These are phyloP conservation scores for Plasmodium vivax DNA, from an alignment of 169 alveolate genomes.

Conservation along the genomic window DNA sequence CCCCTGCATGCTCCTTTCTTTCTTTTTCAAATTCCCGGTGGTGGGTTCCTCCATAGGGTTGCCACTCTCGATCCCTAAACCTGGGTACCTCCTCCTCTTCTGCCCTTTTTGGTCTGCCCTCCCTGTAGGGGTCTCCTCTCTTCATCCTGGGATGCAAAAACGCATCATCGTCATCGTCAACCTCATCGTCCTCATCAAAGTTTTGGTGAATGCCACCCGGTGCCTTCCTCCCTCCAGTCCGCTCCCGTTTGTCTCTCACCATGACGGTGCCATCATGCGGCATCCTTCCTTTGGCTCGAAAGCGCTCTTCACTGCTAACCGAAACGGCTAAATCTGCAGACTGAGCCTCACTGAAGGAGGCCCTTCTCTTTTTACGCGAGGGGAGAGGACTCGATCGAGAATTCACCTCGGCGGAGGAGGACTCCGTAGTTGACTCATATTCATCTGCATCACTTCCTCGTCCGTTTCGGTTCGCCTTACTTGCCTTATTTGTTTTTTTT, in stretches of 20 bases:
- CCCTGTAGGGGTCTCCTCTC: background rate
- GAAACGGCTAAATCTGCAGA: background rate
- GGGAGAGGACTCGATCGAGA: background rate
- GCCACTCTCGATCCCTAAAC: background rate
- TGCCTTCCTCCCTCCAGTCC: background rate
- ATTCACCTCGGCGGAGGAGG: background rate
- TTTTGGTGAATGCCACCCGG: background rate
- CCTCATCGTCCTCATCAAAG: background rate
- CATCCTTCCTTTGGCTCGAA: background rate
- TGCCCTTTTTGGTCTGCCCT: background rate
- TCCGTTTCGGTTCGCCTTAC: background rate
- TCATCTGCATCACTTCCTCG: slow-evolving; percentile 1
- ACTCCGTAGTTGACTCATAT: background rate
- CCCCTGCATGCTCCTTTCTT: background rate
- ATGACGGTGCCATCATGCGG: background rate
- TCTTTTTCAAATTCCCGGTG: background rate
- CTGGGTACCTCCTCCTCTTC: background rate
- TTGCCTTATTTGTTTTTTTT: background rate
- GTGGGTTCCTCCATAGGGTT: background rate
- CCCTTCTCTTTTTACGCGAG: background rate
- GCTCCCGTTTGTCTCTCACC: background rate
- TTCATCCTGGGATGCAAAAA: background rate
- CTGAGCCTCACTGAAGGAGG: background rate
- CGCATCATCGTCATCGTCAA: too few species aligned
- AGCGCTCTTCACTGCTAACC: background rate